Evolutionary conservation across 148 eudicot species (phyloP).

Genomic region (Euryodendron excelsum): DNA sequence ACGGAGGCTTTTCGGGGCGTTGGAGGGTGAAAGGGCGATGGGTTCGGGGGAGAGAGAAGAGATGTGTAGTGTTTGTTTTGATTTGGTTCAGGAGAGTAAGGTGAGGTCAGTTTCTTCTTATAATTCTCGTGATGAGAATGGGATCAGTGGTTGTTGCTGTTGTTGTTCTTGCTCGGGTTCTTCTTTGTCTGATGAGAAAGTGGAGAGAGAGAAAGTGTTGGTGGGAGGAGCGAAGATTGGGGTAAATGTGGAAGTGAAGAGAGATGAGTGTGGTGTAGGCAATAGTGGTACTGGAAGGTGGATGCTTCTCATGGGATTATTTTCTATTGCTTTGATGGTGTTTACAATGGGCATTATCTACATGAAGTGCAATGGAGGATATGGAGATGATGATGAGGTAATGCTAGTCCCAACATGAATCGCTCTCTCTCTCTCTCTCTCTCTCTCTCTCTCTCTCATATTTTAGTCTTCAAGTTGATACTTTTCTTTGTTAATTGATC

Average conservation of each 20-base stretch:
- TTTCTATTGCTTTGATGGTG: neutral
- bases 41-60: neutral
- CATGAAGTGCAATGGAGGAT: slow-evolving; percentile 12
- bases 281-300: neutral
- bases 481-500: too few species aligned
- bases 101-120: too few species aligned
- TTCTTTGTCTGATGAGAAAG: slow-evolving; percentile 4
- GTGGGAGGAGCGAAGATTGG: neutral
- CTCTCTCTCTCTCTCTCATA: neutral
- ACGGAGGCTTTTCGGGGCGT: slow-evolving; percentile 17
- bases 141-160: neutral
- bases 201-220: neutral
- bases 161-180: neutral
- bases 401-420: slow-evolving; percentile 21
- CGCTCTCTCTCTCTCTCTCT: neutral
- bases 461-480: too few species aligned
- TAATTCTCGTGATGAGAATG: slow-evolving; percentile 6
- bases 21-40: neutral
- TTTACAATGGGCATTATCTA: neutral
- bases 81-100: too few species aligned
- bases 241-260: neutral
- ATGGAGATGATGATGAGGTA: slow-evolving; percentile 12
- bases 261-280: too few species aligned
- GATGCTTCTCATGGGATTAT: neutral
- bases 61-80: too few species aligned